Percentiles rank a stretch among this genome's conserved stretches.
phyloP scores from a whole-genome alignment of 1,284 basidiomycete species.

The Heterobasidion parviporum region DNA sequence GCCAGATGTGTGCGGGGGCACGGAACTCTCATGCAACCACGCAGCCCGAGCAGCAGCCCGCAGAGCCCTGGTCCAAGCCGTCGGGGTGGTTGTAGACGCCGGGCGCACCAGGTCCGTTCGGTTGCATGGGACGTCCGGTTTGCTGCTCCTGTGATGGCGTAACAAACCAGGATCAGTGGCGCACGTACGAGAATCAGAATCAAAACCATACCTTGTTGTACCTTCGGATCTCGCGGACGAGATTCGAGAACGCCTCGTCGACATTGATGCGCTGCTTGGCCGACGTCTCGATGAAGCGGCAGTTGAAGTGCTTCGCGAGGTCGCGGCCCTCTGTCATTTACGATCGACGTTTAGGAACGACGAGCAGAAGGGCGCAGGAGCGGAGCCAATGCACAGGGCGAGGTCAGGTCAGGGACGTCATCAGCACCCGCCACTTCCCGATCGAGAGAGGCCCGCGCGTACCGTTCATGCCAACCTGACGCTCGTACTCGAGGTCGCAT shows the following conservation, averaged over 20 bases:
- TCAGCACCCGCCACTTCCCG: conserved; percentile 1
- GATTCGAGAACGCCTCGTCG: conserved; percentile 96
- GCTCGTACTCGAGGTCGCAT: conserved; percentile 96
- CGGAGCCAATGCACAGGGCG: too few species aligned
- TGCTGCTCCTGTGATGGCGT: conserved; percentile 41
- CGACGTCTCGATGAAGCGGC: conserved; percentile 97
- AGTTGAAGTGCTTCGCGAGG: conserved; percentile 93
- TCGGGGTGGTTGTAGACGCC: conserved; percentile 40
- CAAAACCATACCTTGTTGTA: conserved; percentile 75
- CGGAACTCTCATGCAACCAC: conserved; percentile 36
- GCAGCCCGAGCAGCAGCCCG: conserved; percentile 69
- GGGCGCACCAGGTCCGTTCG: conserved; percentile 34
- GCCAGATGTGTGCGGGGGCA: neutral
- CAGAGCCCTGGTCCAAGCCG: conserved; percentile 40
- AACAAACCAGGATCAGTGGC: neutral
- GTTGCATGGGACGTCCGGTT: conserved; percentile 47
- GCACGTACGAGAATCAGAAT: neutral
- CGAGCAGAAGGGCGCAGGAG: neutral
- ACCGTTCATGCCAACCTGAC: conserved; percentile 97
- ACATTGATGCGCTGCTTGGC: conserved; percentile 99
- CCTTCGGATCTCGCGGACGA: conserved; percentile 94
- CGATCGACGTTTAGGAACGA: neutral
- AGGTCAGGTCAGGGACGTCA: neutral
- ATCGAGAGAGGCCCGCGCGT: conserved; percentile 18
- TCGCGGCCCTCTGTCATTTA: conserved; percentile 82